Base-by-base conservation (phyloP, 2,329 filamentous ascomycete species). In the Paecilomyces formosus region DNA sequence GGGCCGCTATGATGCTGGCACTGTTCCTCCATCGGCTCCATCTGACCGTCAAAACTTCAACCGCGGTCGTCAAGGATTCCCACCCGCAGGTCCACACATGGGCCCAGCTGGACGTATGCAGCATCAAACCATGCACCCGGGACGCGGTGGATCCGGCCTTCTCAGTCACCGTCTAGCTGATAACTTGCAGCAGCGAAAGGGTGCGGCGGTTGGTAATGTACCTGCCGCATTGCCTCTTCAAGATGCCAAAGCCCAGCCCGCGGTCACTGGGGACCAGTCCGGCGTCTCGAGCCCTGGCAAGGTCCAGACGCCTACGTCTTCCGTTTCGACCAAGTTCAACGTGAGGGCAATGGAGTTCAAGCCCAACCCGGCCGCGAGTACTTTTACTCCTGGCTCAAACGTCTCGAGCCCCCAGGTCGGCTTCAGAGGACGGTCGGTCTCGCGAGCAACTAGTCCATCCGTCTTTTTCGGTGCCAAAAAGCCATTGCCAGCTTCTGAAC, bases 291-390 rank as follows among this genome's bases (percentile, higher is more conserved):
- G 74, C 63, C 74, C 77, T 26, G 70, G 65, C 50, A 78, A 78
- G 61, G 72, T 77, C 31, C 79, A 81, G 60, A 83, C 82, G 33
- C 82, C 83, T 9, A 77, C 76, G 0, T 83, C 83, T 5, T 79
- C 77, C 18, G 69, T 72, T 1, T 79, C 81, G 3, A 80, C 77
- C 6, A 80, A 81, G 60, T 82, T 87, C 71, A 87, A 86, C 62
- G 84, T 83, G 35, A 82, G 81, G 56, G 85, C 85, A 0, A 76
- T 81, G 69, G 92, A 96, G 68, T 97, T 97, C 76, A 87, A 88
- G 63, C 94, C 93, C 18, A 95, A 88, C 66, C 87, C 90, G 3
- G 88, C 88, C 61, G 92, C 92, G 0, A 83, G 84, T 52, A 81
- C 88, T 1, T 97, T 99, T 75, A 93, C 87, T 64, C 93, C 89